phyloP scores from a whole-genome alignment of 768 basidiomycete species.

The Fistulinella prunicolor region DNA sequence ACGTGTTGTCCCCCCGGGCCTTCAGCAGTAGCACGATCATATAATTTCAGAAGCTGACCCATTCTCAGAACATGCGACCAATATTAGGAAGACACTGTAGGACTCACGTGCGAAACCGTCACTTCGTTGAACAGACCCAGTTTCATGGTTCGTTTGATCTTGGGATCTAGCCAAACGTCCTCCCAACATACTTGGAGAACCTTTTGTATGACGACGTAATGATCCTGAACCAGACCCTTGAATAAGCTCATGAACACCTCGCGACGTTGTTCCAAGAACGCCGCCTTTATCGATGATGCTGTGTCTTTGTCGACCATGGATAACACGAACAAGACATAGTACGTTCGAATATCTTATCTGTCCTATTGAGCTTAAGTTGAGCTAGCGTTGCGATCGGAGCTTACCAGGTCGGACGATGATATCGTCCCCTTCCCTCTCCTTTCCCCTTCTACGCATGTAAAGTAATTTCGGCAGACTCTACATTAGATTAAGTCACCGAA shows the following conservation, averaged over 20 bases:
- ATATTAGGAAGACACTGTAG: background rate
- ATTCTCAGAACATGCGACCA: background rate
- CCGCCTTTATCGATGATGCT: constrained; percentile 50
- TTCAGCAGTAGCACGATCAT: constrained; percentile 56
- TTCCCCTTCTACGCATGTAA: constrained; percentile 64
- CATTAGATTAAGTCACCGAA: background rate
- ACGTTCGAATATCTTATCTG: constrained; percentile 70
- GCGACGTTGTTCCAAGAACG: constrained; percentile 69
- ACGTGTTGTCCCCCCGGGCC: constrained; percentile 48
- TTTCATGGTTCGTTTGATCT: constrained; percentile 69
- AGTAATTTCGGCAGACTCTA: constrained; percentile 67
- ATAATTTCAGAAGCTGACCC: constrained; percentile 66
- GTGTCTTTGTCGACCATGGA: constrained; percentile 60
- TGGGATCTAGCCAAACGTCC: constrained; percentile 71
- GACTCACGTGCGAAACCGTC: constrained; percentile 58
- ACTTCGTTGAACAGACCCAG: constrained; percentile 68
- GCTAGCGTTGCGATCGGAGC: constrained; percentile 2
- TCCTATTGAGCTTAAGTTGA: constrained; percentile 1
- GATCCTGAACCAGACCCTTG: constrained; percentile 67
- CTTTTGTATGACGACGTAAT: constrained; percentile 55
- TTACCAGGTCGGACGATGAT: constrained; percentile 58
- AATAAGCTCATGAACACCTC: constrained; percentile 67
- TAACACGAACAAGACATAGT: constrained; percentile 69
- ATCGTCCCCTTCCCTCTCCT: constrained; percentile 34
- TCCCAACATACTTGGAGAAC: constrained; percentile 76